Base-by-base conservation (phyloP, 306 rosid species). In the Lupinus albus region DNA sequence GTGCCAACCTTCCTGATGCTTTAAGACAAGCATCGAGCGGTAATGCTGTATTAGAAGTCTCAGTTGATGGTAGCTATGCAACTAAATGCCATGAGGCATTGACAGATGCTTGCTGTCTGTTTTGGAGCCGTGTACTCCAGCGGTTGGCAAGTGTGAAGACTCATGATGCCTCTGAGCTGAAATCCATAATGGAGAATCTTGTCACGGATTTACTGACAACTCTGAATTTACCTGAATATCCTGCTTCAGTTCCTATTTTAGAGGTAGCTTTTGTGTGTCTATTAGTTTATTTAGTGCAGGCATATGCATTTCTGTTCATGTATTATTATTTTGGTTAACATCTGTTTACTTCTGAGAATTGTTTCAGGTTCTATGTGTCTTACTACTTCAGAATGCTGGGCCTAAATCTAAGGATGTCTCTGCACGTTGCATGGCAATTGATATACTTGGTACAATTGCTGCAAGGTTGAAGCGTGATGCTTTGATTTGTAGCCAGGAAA, bases 391-490 rank as follows among this genome's bases (percentile, higher is more conserved):
- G 73, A 94, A 94, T 85, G 97, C 96, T 32, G 97, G 96, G 67
- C 84, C 75, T 50, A 90, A 88, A 71, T 90, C 97, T 63, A 94
- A 94, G 84, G 99, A 94, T 71, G 55, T 81, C 49, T 72, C 88
- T 74, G 92, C 89, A 70, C 99, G 96, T 54, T 73, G 88, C 38
- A 67, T 94, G 96, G 97, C 99, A 1, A 94, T 94, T 54, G 99
- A 94, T 64, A 83, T 94, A 90, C 96, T 94, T 20, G 99, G 99
- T 71, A 90, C 91, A 33, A 82, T 94, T 86, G 99, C 99, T 72
- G 96, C 99, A 2, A 94, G 99, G 85, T 85, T 94, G 89, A 94
- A 94, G 90, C 97, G 90, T 25, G 99, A 94, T 82, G 88, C 99
- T 65, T 71, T 82, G 41, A 70, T 76, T 80, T 85, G 95, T 81